Base-by-base conservation (phyloP, 768 basidiomycete genomes). In the Suillus subalutaceus region DNA sequence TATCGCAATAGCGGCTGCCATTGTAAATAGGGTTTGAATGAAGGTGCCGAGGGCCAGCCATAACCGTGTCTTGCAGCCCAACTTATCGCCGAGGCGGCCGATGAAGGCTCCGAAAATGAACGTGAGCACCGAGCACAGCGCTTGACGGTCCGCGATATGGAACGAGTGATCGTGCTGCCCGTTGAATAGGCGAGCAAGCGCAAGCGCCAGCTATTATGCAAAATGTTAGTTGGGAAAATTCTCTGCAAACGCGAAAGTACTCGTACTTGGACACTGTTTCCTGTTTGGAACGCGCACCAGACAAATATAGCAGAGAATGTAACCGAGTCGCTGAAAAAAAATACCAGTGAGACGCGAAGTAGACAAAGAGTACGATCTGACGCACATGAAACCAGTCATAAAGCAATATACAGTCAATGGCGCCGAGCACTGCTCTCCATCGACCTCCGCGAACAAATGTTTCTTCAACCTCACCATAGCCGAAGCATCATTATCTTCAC, bases 281-380 rank as follows among this genome's bases (percentile, higher is more conserved):
- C 92, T 0, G 92, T 93, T 76, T 94, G 92, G 77, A 93, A 94
- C 16, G 89, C 92, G 75, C 89, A 91, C 91, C 93, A 94, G 15
- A 94, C 86, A 75, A 88, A 94, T 57, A 92, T 80, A 2, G 93
- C 90, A 53, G 90, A 87, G 79, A 94, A 94, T 4, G 86, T 88
- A 37, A 93, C 81, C 2, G 86, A 85, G 71, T 91, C 89, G 16
- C 91, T 93, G 67, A 30, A 16, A 32, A 48, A 16, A 48, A 16
- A 50, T 9, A 16, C 3, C 12, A 53, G 15, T 60, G 63, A 56
- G 38, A 61, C 35, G 46, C 60, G 37, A 30, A 63, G 48, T 37
- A 20, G 9, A 9, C 20, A 60, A 41, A 9, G 26, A 10, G 26
- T 7, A 13, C 18, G 4, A 18, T 43, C 2, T 15, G n/a, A 80